phyloP scores from a whole-genome alignment of 768 basidiomycete species.

The Boletus sp. region DNA sequence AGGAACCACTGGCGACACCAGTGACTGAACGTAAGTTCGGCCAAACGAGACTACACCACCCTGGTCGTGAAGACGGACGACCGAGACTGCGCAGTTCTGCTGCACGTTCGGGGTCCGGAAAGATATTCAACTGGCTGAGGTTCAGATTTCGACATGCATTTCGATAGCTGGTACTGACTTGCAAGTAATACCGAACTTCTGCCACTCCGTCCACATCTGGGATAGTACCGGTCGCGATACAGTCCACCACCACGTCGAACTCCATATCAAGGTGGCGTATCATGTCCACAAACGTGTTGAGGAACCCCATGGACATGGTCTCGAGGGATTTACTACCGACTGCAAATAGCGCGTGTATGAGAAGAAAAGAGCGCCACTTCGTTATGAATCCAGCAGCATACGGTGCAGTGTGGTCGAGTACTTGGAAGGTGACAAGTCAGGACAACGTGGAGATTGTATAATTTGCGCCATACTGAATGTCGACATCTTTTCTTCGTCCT shows the following conservation, averaged over 20 bases:
- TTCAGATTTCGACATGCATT: background rate
- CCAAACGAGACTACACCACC: conserved; percentile 14
- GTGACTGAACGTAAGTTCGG: conserved; percentile 11
- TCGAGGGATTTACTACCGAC: conserved; percentile 4
- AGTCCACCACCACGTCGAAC: conserved; percentile 11
- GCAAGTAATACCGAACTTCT: conserved; percentile 2
- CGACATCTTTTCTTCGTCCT: conserved; percentile 6
- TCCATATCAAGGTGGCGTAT: conserved; percentile 7
- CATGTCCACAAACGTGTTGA: conserved; percentile 11
- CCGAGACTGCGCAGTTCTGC: conserved; percentile 12
- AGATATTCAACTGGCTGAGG: background rate
- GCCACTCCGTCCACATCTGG: conserved; percentile 4
- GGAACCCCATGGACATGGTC: conserved; percentile 2
- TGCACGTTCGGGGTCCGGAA: conserved; percentile 3
- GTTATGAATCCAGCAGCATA: conserved; percentile 2
- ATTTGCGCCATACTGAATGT: conserved; percentile 6
- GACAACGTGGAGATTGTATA: background rate
- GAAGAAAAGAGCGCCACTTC: conserved; percentile 14
- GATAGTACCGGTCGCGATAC: conserved; percentile 9
- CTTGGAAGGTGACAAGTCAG: background rate
- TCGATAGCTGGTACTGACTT: background rate
- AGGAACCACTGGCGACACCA: conserved; percentile 8
- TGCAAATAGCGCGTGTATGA: conserved; percentile 8
- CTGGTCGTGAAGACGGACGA: conserved; percentile 9
- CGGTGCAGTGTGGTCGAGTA: conserved; percentile 4